These are phyloP conservation scores for Cryptococcus sp. DNA, from an alignment of 1,284 basidiomycete species.

Conservation along the genomic window DNA sequence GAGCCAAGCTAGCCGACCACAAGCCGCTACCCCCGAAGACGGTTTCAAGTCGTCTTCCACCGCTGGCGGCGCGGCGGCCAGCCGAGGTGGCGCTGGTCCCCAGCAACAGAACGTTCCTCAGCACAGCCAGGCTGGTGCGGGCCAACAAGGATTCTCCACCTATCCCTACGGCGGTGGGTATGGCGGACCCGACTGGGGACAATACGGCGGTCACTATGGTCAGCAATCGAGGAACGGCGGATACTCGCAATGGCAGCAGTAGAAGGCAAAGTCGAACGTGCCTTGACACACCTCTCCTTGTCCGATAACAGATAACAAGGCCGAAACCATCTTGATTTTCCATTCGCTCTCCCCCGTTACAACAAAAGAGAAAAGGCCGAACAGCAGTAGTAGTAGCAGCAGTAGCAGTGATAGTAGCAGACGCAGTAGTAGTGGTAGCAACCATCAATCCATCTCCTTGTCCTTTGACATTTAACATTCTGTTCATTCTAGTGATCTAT, in stretches of 20 bases:
- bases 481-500: no score
- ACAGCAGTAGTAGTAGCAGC: no score
- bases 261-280: neutral
- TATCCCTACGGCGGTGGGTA: conserved; percentile 37
- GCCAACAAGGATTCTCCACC: conserved; percentile 28
- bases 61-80: conserved; percentile 11
- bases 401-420: no score
- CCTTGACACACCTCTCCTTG: no score
- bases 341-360: no score
- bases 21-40: conserved; percentile 45
- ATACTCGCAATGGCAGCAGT: conserved; percentile 42
- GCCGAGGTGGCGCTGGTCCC: conserved; percentile 6
- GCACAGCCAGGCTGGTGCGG: conserved; percentile 2
- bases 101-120: conserved; percentile 19
- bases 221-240: conserved; percentile 25
- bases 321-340: no score
- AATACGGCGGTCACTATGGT: conserved; percentile 31
- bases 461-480: no score
- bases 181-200: conserved; percentile 38
- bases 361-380: no score
- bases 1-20: conserved; percentile 23
- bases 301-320: no score
- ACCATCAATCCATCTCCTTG: no score
- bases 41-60: conserved; percentile 42
- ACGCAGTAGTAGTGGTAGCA: no score